These are phyloP conservation scores for Digitaria exilis DNA, from an alignment of 202 grass and related monocot genomes.

Conservation along the genomic window DNA sequence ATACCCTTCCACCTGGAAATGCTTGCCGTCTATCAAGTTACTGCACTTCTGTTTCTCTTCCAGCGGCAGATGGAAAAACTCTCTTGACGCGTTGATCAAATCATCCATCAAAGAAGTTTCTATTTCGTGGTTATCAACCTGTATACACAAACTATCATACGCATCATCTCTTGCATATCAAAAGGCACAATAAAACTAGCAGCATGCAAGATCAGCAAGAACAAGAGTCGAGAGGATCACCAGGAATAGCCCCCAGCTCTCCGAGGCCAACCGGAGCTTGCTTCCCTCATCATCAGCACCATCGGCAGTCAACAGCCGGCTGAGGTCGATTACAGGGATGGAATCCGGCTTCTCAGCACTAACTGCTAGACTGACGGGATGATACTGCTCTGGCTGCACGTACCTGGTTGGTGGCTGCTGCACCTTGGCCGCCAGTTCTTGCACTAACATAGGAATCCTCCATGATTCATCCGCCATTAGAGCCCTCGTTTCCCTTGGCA, in stretches of 20 bases:
- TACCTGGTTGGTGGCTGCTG: slow-evolving; percentile 54
- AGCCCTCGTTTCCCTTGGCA: neutral
- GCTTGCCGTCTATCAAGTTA: slow-evolving; percentile 50
- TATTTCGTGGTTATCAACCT: slow-evolving; percentile 39
- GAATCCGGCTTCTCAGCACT: neutral
- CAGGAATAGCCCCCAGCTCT: slow-evolving; percentile 54
- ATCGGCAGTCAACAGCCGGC: slow-evolving; percentile 33
- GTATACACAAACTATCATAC: neutral
- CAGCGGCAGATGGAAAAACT: slow-evolving; percentile 46
- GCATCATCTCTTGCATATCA: neutral
- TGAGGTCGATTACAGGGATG: slow-evolving; percentile 49
- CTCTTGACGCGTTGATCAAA: slow-evolving; percentile 35
- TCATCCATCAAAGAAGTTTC: slow-evolving; percentile 38
- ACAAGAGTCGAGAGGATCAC: neutral
- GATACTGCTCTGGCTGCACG: slow-evolving; percentile 17
- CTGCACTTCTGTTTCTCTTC: slow-evolving; percentile 51
- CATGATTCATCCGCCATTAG: slow-evolving; percentile 22
- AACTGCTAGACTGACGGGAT: neutral
- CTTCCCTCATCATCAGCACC: slow-evolving; percentile 20
- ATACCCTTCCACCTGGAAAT: slow-evolving; percentile 55
- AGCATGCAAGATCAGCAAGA: neutral
- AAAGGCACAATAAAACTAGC: neutral
- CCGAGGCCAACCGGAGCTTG: slow-evolving; percentile 43
- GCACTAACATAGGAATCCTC: slow-evolving; percentile 25
- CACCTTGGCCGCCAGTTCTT: slow-evolving; percentile 34